Base-by-base conservation (phyloP, 148 eudicot species). In the Amaranthus hypochondriacus region DNA sequence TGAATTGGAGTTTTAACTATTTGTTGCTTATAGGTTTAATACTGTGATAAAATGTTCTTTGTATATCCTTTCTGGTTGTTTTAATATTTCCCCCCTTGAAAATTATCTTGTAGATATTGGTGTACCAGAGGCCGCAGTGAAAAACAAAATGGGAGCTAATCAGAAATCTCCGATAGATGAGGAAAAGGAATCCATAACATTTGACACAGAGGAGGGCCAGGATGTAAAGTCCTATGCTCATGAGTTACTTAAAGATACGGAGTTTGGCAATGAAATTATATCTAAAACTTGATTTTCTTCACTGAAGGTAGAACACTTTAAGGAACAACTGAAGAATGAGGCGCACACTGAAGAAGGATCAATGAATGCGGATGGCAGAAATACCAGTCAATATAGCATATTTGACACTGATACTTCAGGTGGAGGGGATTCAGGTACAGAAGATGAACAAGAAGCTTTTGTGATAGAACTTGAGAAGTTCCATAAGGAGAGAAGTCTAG, bases 391-490 rank as follows among this genome's bases (percentile, higher is more conserved):
- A 14, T 8, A 68, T 4, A 72, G 28, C 51, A 42, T 75, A 53
- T 84, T 84, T 66, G 87, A 84, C 76, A 47, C 77, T 6, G 86
- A 84, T 73, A 73, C 82, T 69, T 81, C 84, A 72, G 87, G 83
- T 69, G 87, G 82, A 50, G 82, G 87, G 62, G 87, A 84, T 61
- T 73, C 84, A 54, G 87, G 86, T 78, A 89, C 97, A 18, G 87
- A 86, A 54, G 89, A 92, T 66, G 96, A 95, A 11, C 99, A 95
- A 81, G 81, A 82, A 52, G 89, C 84, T 14, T 92, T 95, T 77
- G 87, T 90, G 86, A 80, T 78, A 72, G 97, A 86, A 73, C 82
- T 95, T 66, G 94, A 86, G 55, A 85, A 64, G 80, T 89, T 93
- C 63, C 80, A 87, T 59, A 85, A 84, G 70, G 90, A 81, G 81